Evolutionary conservation across 371 early-diverging fungal genomes (phyloP).

Genomic region (Chytridium lagenaria): DNA sequence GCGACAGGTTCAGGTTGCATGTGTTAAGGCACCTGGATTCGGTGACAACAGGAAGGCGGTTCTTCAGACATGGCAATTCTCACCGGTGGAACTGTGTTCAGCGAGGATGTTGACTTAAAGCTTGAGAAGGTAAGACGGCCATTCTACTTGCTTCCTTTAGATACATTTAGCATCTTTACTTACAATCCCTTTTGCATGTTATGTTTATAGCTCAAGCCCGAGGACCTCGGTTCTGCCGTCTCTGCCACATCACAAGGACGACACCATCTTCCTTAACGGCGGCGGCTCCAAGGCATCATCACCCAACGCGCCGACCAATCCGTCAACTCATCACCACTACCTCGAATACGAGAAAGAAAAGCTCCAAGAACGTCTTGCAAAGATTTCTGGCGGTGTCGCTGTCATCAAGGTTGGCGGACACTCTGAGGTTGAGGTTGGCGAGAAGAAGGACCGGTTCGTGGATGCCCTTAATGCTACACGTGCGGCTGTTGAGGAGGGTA

Average conservation of each 20-base stretch:
- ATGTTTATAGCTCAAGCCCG: conserved; percentile 69
- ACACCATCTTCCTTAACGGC: conserved; percentile 96
- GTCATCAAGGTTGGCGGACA: conserved; percentile 97
- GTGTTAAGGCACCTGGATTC: conserved; percentile 98
- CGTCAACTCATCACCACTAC: conserved; percentile 85
- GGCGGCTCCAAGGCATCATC: conserved; percentile 85
- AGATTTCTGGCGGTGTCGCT: conserved; percentile 96
- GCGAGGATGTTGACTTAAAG: conserved; percentile 94
- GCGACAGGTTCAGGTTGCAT: conserved; percentile 94
- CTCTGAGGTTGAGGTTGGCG: conserved; percentile 98
- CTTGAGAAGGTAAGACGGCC: conserved; percentile 93
- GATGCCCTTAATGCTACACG: conserved; percentile 98
- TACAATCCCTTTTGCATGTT: no score
- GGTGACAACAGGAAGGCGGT: conserved; percentile 99
- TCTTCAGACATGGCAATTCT: conserved; percentile 93
- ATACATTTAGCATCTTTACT: not conserved
- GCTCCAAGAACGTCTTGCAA: conserved; percentile 97
- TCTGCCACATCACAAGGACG: conserved; percentile 95
- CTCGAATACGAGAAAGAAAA: conserved; percentile 97
- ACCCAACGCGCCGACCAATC: conserved; percentile 94
- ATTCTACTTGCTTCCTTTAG: not conserved
- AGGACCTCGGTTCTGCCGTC: conserved; percentile 87
- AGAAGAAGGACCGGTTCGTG: conserved; percentile 98
- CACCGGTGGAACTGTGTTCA: conserved; percentile 93
- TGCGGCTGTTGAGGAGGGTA: conserved; percentile 98